These are phyloP conservation scores for Clavariopsis aquatica DNA, from an alignment of 495 filamentous ascomycete genomes.

Conservation along the genomic window DNA sequence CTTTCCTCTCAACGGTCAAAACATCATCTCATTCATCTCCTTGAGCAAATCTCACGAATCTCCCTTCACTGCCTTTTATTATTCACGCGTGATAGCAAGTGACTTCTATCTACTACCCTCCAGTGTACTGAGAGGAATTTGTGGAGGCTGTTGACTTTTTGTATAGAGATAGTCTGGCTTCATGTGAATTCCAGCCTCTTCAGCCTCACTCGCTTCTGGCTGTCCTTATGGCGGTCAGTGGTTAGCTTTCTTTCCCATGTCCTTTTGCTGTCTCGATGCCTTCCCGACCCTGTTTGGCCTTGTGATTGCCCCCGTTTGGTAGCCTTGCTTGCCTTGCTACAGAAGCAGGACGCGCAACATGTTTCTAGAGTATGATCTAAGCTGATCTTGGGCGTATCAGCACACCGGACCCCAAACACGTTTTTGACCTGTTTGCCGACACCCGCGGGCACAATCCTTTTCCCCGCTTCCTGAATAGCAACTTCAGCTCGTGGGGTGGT, in stretches of 20 bases:
- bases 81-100: too few species aligned
- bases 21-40: too few species aligned
- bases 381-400: not conserved
- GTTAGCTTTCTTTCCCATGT: too few species aligned
- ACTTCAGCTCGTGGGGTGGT: not conserved
- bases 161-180: not conserved
- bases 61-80: too few species aligned
- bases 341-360: not conserved
- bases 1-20: too few species aligned
- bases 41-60: too few species aligned
- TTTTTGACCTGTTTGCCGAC: not conserved
- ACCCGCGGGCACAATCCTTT: not conserved
- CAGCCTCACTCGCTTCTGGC: not conserved
- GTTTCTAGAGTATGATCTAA: not conserved
- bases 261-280: not conserved
- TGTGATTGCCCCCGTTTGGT: not conserved
- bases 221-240: not conserved
- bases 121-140: not conserved
- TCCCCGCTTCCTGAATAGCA: not conserved
- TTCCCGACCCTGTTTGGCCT: not conserved
- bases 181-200: not conserved
- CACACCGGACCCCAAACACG: not conserved
- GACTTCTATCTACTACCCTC: not conserved
- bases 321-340: not conserved
- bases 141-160: not conserved